These are phyloP conservation scores for Blastobotrys serpentis DNA, from an alignment of 1,139 yeast genomes.

Conservation along the genomic window DNA sequence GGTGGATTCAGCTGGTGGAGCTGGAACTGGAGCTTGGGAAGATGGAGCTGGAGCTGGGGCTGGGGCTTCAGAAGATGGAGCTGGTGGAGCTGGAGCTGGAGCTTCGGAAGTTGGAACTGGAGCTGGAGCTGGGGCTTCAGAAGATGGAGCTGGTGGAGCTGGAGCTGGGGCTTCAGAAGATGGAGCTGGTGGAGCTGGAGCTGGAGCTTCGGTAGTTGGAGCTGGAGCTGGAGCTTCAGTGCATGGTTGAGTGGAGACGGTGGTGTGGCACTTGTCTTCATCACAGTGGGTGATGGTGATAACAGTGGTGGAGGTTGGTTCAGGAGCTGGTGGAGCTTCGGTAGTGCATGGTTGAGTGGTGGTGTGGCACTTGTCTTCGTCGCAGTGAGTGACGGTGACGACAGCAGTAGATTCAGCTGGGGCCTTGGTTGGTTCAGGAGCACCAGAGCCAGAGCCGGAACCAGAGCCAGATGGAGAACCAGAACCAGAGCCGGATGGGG, in stretches of 20 bases:
- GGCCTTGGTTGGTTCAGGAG: slow-evolving; percentile 5
- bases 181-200: slow-evolving; percentile 8
- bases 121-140: slow-evolving; percentile 11
- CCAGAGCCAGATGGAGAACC: slow-evolving; percentile 1
- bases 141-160: slow-evolving; percentile 11
- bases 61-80: slow-evolving; percentile 23
- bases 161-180: slow-evolving; percentile 4
- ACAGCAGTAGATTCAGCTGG: not conserved
- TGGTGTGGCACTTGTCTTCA: slow-evolving; percentile 1
- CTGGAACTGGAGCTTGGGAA: slow-evolving; percentile 7
- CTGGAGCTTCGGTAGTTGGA: slow-evolving; percentile 6
- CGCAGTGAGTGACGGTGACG: not conserved
- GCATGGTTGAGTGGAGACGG: not conserved
- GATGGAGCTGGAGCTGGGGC: slow-evolving; percentile 7
- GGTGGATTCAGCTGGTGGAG: slow-evolving; percentile 6
- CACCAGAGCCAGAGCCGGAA: slow-evolving; percentile 6
- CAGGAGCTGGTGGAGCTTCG: slow-evolving; percentile 2
- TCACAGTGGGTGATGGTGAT: not conserved
- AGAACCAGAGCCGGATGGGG: slow-evolving; percentile 4
- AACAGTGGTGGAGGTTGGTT: not conserved
- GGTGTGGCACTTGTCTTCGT: slow-evolving; percentile 2
- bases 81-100: slow-evolving; percentile 22
- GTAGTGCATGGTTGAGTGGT: not conserved
- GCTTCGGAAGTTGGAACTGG: slow-evolving; percentile 1
- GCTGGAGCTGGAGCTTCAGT: not conserved